Base-by-base conservation (phyloP, 2,329 filamentous ascomycete genomes). In the Colletotrichum acutatum region DNA sequence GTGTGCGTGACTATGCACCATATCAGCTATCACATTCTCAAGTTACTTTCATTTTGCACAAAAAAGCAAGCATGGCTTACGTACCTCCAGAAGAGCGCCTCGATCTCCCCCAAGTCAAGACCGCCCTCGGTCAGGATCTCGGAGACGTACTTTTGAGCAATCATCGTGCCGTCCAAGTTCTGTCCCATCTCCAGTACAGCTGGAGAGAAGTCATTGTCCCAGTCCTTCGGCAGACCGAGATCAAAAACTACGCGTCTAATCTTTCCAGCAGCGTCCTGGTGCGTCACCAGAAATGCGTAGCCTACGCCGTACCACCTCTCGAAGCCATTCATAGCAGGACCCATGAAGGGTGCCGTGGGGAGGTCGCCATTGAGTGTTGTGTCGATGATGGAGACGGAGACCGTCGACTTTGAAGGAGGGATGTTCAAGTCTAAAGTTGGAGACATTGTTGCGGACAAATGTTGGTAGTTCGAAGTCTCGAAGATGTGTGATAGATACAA, bases 41-140 rank as follows among this genome's bases (percentile, higher is more conserved):
- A 11, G 11, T 28, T 7, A 4, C n/a, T 8, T 54, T 54, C 7
- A 2, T 42, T 4, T 5, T 5, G 5, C 37, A 42, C 14, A 19
- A 42, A 8, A 42, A 54, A 24, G 22, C 49, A 12, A 52, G 19
- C 19, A 32, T 16, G 19, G 19, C 7, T 11, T 28, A 32, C 37
- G 12, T 53, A 26, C 62, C 76, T 78, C 77, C 76, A 79, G 22
- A 79, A 70, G 3, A 79, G 65, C 12, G 74, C 76, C 49, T 79
- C 75, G 26, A 70, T 58, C 19, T 34, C 37, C 12, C 57, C 42
- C n/a, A 70, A n/a, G 11, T 46, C 52, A 19, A 65, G 22, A 8
- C 37, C 60, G 4, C 42, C 30, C 28, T 70, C 60, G 3, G 37
- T 42, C 24, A 70, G 8, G 12, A 70, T 70, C 37, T 70, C 67